phyloP scores from a whole-genome alignment of 1,284 basidiomycete genomes.

The Ustilago lituana region DNA sequence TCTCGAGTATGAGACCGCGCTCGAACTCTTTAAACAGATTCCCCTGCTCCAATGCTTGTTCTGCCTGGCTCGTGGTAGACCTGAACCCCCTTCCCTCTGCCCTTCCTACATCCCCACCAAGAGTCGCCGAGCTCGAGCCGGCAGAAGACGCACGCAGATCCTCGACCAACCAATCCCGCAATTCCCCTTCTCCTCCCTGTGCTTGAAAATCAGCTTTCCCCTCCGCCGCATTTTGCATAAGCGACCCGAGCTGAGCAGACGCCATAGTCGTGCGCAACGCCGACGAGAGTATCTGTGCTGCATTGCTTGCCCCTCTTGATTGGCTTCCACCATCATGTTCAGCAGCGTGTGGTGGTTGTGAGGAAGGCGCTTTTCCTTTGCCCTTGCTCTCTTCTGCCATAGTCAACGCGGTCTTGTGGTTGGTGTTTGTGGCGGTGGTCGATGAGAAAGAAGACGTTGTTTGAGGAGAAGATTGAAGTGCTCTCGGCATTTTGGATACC shows the following conservation, averaged over 20 bases:
- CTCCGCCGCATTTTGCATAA: slow-evolving; percentile 14
- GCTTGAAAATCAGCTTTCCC: slow-evolving; percentile 22
- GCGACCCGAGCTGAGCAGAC: slow-evolving; percentile 25
- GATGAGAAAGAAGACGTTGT: too few relatives aligned
- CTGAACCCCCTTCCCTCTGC: not conserved
- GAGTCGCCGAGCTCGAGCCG: not conserved
- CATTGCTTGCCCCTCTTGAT: not conserved
- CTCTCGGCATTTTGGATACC: too few relatives aligned
- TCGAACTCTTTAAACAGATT: slow-evolving; percentile 23
- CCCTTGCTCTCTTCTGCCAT: slow-evolving; percentile 12
- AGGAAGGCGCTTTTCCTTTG: slow-evolving; percentile 15
- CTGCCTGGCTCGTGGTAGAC: not conserved
- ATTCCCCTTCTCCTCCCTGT: not conserved
- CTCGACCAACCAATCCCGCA: slow-evolving; percentile 28
- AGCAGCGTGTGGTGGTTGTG: too few relatives aligned
- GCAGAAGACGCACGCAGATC: slow-evolving; percentile 16
- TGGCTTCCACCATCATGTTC: not conserved
- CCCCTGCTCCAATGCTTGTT: not conserved
- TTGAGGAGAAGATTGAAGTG: too few relatives aligned
- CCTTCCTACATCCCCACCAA: not conserved
- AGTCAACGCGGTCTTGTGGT: too few relatives aligned
- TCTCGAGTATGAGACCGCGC: slow-evolving; percentile 6
- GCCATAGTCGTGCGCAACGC: slow-evolving; percentile 27
- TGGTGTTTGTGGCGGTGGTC: not conserved
- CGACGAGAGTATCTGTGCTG: slow-evolving; percentile 24